These are phyloP conservation scores for Claviceps monticola DNA, from an alignment of 2,329 filamentous ascomycete species.

Conservation along the genomic window DNA sequence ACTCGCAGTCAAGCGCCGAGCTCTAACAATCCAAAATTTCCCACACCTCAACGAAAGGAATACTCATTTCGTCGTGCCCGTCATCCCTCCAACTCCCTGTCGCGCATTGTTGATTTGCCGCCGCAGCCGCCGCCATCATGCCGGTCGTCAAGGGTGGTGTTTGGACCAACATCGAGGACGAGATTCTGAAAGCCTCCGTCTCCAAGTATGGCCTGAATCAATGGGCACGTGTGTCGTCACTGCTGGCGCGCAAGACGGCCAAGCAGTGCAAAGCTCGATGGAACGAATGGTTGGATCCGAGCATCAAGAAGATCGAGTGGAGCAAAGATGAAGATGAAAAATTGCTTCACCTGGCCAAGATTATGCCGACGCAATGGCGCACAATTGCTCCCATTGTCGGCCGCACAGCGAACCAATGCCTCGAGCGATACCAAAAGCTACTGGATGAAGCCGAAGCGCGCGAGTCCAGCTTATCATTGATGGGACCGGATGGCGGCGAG, in stretches of 20 bases:
- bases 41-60: not conserved
- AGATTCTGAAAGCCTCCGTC: slow-evolving; percentile 91
- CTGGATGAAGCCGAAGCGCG: slow-evolving; percentile 89
- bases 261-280: slow-evolving; percentile 99
- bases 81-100: not conserved
- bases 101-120: not conserved
- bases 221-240: slow-evolving; percentile 95
- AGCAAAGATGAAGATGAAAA: slow-evolving; percentile 98
- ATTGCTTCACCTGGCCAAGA: slow-evolving; percentile 85
- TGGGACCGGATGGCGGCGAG: slow-evolving; percentile 77
- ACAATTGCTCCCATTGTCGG: slow-evolving; percentile 96
- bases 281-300: slow-evolving; percentile 96
- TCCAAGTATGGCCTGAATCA: slow-evolving; percentile 94
- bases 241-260: slow-evolving; percentile 90
- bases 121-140: slow-evolving; percentile 30
- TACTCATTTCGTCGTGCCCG: not conserved
- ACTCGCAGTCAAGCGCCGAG: not conserved
- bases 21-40: not conserved
- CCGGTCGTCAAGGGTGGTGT: slow-evolving; percentile 62
- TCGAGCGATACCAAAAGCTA: slow-evolving; percentile 92
- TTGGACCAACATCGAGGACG: slow-evolving; percentile 73
- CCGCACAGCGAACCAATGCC: slow-evolving; percentile 88
- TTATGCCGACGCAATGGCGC: slow-evolving; percentile 98
- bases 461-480: slow-evolving; percentile 71
- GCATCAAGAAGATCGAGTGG: slow-evolving; percentile 98